Evolutionary conservation across 2,329 filamentous ascomycete species (phyloP), one percentile per base, ranked within the genome.

Genomic region (Gnomoniopsis smithogilvyi): DNA sequence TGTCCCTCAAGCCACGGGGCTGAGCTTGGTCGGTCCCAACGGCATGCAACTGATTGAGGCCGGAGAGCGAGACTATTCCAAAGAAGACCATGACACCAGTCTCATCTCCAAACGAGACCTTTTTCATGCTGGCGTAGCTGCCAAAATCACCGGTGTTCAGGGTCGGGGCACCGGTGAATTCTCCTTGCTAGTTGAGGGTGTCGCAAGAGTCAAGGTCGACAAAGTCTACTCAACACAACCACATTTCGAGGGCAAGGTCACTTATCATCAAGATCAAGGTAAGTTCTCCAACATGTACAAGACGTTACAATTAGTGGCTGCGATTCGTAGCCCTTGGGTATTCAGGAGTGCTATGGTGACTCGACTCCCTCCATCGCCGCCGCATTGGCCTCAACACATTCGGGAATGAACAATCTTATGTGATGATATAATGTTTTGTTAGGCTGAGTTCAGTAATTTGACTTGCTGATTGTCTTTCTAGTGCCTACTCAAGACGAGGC

Each of bases 221-320:
- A 87, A 86, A 68, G 75, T 95, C 51, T 81, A 85, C 41, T 88
- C 91, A 70, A 91, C 96, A 64, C 83, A 87, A 55, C 91, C 92
- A 2, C 96, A 90, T 70, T 92, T 96, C 65, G 92, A 96, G 75
- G 93, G 87, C 49, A 89, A 89, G 66, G 85, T 96, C 24, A 81
- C 80, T 19, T 81, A 89, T 58, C 84, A 88, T 67, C 82, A 88
- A 59, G 92, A 96, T 70, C 82, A 85, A 64, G 78, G 86, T 90
- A 75, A 63, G 81, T 69, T 2, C 12, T n/a, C 36, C 6, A 15
- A 41, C 6, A n/a, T n/a, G 8, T 41, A 15, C 36, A 14, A 41
- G 12, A 15, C 7, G 11, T 12, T n/a, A 14, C 12, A 41, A n/a
- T 12, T 41, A n/a, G 36, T n/a, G 36, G 36, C 26, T 30, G 26